Evolutionary conservation across 2,329 filamentous ascomycete species (phyloP).

Genomic region (Pseudogymnoascus sp.): DNA sequence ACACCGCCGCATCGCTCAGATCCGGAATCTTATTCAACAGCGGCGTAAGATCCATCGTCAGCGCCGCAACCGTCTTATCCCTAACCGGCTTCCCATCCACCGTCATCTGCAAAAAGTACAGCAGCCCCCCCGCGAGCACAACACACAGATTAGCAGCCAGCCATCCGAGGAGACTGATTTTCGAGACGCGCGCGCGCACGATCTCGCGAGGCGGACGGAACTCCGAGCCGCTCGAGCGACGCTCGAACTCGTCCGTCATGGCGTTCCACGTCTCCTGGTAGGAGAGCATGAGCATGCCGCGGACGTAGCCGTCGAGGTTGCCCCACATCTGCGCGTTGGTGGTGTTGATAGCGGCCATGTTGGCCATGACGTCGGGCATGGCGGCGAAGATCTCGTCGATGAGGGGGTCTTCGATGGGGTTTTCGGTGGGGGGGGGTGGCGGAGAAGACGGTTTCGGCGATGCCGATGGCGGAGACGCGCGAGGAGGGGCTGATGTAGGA

Average conservation of each 20-base stretch:
- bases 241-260: neutral
- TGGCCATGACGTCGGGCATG: neutral
- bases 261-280: neutral
- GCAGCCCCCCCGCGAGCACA: neutral
- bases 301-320: neutral
- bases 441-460: neutral
- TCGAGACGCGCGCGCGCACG: neutral
- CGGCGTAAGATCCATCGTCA: neutral
- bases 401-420: neutral
- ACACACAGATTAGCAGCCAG: neutral
- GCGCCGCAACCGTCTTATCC: neutral
- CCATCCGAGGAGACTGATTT: neutral
- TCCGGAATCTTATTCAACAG: neutral
- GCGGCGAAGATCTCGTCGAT: neutral
- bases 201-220: neutral
- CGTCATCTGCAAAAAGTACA: neutral
- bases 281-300: neutral
- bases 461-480: neutral
- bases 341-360: neutral
- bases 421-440: neutral
- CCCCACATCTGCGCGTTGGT: neutral
- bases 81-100: neutral
- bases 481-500: neutral
- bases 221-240: neutral
- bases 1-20: neutral